phyloP scores from a whole-genome alignment of 495 filamentous ascomycete genomes.

The Articulospora tetracladia region DNA sequence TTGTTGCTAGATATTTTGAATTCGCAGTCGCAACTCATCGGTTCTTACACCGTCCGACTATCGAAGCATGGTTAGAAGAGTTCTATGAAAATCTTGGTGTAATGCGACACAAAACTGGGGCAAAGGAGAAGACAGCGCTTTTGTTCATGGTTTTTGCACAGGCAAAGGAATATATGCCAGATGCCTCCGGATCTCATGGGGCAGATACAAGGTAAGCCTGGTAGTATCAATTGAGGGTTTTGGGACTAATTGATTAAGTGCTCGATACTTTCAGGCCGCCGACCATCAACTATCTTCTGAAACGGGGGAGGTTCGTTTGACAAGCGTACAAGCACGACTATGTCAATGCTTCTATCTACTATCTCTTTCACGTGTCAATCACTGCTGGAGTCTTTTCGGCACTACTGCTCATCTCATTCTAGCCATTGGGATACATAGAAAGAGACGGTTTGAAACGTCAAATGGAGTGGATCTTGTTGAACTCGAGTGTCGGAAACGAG shows the following conservation, averaged over 20 bases:
- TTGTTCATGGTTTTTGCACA: conserved; percentile 33
- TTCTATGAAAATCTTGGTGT: conserved; percentile 30
- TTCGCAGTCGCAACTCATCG: conserved; percentile 33
- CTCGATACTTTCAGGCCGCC: conserved; percentile 31
- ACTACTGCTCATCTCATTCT: conserved; percentile 32
- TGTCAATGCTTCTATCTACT: conserved; percentile 38
- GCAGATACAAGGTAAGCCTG: conserved; percentile 33
- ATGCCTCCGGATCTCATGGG: conserved; percentile 12
- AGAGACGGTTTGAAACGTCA: conserved; percentile 22
- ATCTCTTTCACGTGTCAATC: conserved; percentile 35
- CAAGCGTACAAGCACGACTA: conserved; percentile 35
- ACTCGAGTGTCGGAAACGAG: conserved; percentile 40
- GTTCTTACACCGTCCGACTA: conserved; percentile 34
- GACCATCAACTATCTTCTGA: conserved; percentile 33
- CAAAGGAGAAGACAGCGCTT: conserved; percentile 24
- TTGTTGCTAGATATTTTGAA: conserved; percentile 33
- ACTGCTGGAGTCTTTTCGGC: conserved; percentile 38
- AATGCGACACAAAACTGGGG: conserved; percentile 7
- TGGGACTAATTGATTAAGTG: too few species aligned
- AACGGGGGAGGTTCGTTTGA: conserved; percentile 27
- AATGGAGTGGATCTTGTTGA: conserved; percentile 28
- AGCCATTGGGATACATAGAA: conserved; percentile 32
- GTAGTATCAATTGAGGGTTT: too few species aligned
- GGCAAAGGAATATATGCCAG: conserved; percentile 8
- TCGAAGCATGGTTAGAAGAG: conserved; percentile 31